Percentiles rank a stretch among this genome's conserved stretches.
Evolutionary conservation across 73 alveolate genomes (phyloP).

Genomic region (Blepharisma japonicum): DNA sequence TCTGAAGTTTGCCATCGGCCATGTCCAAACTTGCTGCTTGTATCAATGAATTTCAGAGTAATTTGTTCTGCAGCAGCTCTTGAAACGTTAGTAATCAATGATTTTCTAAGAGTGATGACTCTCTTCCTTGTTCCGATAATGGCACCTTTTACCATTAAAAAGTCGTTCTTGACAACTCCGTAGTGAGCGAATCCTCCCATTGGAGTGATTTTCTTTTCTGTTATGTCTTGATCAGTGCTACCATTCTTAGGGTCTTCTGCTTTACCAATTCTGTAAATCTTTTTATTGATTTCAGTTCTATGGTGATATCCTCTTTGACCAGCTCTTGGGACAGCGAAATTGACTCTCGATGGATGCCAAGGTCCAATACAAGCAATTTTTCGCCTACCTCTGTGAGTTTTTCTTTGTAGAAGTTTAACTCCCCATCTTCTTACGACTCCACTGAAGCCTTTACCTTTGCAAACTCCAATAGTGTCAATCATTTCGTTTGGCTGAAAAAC

Average conservation of each 20-base stretch:
- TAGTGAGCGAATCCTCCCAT: slow-evolving; percentile 99
- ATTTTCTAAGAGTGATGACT: slow-evolving; percentile 96
- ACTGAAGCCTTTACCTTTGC: slow-evolving; percentile 99
- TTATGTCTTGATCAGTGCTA: slow-evolving; percentile 97
- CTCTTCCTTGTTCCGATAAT: slow-evolving; percentile 99
- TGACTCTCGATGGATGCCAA: slow-evolving; percentile 99
- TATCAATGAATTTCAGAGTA: slow-evolving; percentile 98
- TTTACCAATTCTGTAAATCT: slow-evolving; percentile 98
- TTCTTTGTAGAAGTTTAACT: slow-evolving; percentile 95
- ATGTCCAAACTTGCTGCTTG: slow-evolving; percentile 99
- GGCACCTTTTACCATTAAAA: slow-evolving; percentile 98
- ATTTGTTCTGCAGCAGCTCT: slow-evolving; percentile 89
- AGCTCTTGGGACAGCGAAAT: slow-evolving; percentile 98
- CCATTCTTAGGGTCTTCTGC: slow-evolving; percentile 93
- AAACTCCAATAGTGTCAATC: slow-evolving; percentile 97
- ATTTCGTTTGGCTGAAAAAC: slow-evolving; percentile 96
- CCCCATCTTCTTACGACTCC: slow-evolving; percentile 99
- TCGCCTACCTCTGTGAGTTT: slow-evolving; percentile 99
- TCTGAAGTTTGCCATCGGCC: slow-evolving; percentile 99
- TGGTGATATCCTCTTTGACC: slow-evolving; percentile 99
- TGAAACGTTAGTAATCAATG: slow-evolving; percentile 79
- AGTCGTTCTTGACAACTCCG: slow-evolving; percentile 98
- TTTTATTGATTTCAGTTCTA: slow-evolving; percentile 99
- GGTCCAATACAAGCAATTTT: slow-evolving; percentile 99
- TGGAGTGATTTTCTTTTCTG: slow-evolving; percentile 98